Percentiles rank a stretch among this genome's conserved stretches.
phyloP scores from a whole-genome alignment of 2,329 filamentous ascomycete species.

The Aspergillus viridinutans region DNA sequence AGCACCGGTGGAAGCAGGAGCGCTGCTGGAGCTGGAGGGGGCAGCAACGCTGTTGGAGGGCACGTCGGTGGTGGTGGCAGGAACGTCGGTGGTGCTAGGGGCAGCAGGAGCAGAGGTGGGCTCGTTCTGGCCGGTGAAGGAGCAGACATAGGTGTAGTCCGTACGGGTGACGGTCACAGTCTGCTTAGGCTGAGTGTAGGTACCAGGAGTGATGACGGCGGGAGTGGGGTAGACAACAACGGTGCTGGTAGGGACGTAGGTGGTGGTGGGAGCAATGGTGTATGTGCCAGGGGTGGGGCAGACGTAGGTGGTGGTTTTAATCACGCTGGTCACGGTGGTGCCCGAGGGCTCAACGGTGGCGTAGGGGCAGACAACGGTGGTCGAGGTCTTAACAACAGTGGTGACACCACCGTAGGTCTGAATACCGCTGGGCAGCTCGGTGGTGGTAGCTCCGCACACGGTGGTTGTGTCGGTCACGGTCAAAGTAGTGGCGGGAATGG shows the following conservation, averaged over 20 bases:
- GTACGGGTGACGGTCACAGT: conserved; percentile 67
- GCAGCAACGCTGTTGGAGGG: conserved; percentile 23
- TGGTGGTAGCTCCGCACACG: conserved; percentile 61
- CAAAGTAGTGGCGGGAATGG: conserved; percentile 68
- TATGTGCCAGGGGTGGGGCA: conserved; percentile 72
- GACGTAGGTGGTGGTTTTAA: conserved; percentile 66
- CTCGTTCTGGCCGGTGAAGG: conserved; percentile 51
- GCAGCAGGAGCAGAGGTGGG: conserved; percentile 25
- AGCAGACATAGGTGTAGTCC: conserved; percentile 66
- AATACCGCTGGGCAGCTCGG: conserved; percentile 59
- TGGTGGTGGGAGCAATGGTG: conserved; percentile 67
- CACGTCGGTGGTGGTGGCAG: conserved; percentile 20
- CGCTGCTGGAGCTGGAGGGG: conserved; percentile 13
- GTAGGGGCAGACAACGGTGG: conserved; percentile 66
- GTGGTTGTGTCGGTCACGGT: conserved; percentile 64
- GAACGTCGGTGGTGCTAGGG: conserved; percentile 16
- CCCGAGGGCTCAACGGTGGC: conserved; percentile 59
- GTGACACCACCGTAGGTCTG: conserved; percentile 70
- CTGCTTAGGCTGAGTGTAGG: conserved; percentile 65
- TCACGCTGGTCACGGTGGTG: conserved; percentile 60
- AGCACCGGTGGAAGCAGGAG: conserved; percentile 19
- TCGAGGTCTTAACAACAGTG: conserved; percentile 62
- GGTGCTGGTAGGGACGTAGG: conserved; percentile 50
- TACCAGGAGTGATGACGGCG: conserved; percentile 62
- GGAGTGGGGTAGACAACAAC: conserved; percentile 61